These are phyloP conservation scores for Eucalyptus fibrosa DNA, from an alignment of 345 rosid genomes.

Conservation along the genomic window DNA sequence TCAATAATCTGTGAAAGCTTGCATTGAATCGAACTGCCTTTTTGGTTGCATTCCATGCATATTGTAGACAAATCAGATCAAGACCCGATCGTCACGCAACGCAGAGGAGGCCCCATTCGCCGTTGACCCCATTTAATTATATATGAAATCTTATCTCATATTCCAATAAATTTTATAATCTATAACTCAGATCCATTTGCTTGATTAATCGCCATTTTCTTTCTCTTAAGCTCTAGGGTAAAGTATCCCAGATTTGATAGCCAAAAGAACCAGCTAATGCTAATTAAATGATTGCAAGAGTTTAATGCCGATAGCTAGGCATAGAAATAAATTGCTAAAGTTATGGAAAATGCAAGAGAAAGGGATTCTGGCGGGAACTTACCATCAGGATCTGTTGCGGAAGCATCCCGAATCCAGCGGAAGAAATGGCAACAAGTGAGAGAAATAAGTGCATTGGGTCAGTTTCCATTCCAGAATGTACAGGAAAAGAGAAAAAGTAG, in stretches of 20 bases:
- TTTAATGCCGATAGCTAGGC: not conserved
- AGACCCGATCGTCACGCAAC: not conserved
- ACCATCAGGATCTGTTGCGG: slow-evolving; percentile 89
- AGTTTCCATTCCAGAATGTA: not conserved
- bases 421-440: not conserved
- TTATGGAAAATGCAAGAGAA: not conserved
- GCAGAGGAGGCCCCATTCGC: not conserved
- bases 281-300: not conserved
- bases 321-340: not conserved
- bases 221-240: not conserved
- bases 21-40: not conserved
- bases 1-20: not conserved
- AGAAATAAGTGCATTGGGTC: not conserved
- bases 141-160: not conserved
- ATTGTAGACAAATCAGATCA: not conserved
- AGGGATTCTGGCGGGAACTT: slow-evolving; percentile 2
- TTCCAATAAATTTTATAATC: not conserved
- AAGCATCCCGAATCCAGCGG: not conserved
- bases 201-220: not conserved
- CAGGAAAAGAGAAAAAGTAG: not conserved
- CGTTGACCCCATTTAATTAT: not conserved
- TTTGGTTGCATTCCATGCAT: not conserved
- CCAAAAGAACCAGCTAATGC: not conserved
- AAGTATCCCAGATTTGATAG: not conserved
- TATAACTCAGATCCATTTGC: not conserved